These are phyloP conservation scores for Primulina eburnea DNA, from an alignment of 257 asterid species.

Conservation along the genomic window DNA sequence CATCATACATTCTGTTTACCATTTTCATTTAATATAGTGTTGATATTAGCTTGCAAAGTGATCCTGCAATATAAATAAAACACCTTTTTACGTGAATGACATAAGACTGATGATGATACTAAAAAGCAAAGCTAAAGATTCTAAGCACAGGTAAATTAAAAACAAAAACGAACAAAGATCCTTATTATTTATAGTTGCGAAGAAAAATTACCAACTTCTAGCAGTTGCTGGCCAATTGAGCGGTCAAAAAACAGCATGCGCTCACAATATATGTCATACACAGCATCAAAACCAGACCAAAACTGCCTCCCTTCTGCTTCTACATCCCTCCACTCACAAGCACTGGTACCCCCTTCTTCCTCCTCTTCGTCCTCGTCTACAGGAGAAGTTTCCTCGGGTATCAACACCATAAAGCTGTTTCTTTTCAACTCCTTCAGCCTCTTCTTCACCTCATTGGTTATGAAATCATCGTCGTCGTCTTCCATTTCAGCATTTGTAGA, in stretches of 20 bases:
- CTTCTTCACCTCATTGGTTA: slow-evolving; percentile 87
- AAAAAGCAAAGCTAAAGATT: neutral
- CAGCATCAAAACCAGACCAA: slow-evolving; percentile 90
- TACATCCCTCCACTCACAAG: slow-evolving; percentile 84
- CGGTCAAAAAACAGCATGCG: slow-evolving; percentile 78
- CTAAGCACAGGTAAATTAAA: neutral
- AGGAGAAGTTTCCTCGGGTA: slow-evolving; percentile 80
- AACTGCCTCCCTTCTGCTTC: slow-evolving; percentile 82
- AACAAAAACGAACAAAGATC: neutral
- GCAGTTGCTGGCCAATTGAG: slow-evolving; percentile 68
- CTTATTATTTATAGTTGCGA: slow-evolving; percentile 6
- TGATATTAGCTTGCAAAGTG: neutral
- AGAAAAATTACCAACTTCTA: slow-evolving; percentile 59
- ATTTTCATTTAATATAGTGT: neutral
- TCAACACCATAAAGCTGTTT: slow-evolving; percentile 89
- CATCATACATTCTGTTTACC: neutral
- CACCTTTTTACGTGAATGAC: neutral
- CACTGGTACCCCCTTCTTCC: slow-evolving; percentile 63
- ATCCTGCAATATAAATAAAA: neutral
- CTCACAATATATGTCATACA: slow-evolving; percentile 70
- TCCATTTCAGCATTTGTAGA: slow-evolving; percentile 53
- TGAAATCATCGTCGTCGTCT: slow-evolving; percentile 92
- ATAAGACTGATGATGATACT: neutral
- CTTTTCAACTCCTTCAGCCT: slow-evolving; percentile 85
- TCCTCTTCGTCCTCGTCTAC: slow-evolving; percentile 71